Base-by-base conservation (phyloP, 2,329 filamentous ascomycete genomes). In the Blastomyces silverae region DNA sequence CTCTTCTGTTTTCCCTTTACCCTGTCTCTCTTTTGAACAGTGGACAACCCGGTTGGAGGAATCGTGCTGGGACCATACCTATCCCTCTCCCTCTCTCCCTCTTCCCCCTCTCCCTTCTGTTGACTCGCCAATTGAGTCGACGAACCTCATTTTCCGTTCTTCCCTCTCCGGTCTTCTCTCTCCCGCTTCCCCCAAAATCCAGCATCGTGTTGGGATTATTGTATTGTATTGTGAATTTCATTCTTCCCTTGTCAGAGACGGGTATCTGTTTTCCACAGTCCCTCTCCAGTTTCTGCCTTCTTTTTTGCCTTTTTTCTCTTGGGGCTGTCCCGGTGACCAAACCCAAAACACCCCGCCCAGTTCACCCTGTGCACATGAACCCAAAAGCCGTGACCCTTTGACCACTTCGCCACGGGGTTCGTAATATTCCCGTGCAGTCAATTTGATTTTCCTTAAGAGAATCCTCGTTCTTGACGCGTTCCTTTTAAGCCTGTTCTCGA, bases 291-390 rank as follows among this genome's bases (percentile, higher is more conserved):
- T 28, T 46, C 56, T 34, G 28, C 46, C 28, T 22, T 56, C 13
- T 63, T 50, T 28, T 62, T 20, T 15, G 31, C 25, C 39, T 58
- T 62, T 31, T 10, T 17, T 25, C 28, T 60, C 31, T 63, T 22
- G 62, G 55, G 55, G 46, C 59, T 62, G 62, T 64, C 64, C 64
- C 42, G 66, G 56, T 65, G 61, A 67, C 64, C 64, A 25, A n/a
- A 44, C 60, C 64, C 62, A 56, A 61, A 58, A 64, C 64, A 61
- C 52, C 52, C 37, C 44, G 28, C 55, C 31, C 52, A 53, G 15
- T 59, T 59, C 37, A 17, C 55, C 25, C 52, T 28, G 34, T 58
- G 62, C 62, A 34, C 57, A 48, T 64, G 64, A 66, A 64, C 57
- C 25, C 56, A 46, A 31, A 48, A 64, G 52, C 25, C 31, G 22